These are phyloP conservation scores for Streptanthus diversifolius DNA, from an alignment of 345 rosid genomes.

Conservation along the genomic window DNA sequence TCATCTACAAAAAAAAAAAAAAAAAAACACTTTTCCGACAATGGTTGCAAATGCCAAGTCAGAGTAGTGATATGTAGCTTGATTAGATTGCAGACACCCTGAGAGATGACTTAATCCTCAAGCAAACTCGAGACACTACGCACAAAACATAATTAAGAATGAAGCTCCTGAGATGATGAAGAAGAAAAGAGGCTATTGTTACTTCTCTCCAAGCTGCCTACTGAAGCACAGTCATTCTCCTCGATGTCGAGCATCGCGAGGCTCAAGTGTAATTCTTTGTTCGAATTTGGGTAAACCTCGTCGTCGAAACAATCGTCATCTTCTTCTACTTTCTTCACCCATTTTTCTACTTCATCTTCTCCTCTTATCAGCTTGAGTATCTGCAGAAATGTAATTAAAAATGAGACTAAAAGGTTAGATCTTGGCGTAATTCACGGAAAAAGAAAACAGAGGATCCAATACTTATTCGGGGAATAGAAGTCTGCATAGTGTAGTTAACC, in stretches of 20 bases:
- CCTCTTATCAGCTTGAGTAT: constrained; percentile 59
- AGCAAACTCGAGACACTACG: background rate
- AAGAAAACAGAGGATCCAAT: constrained; percentile 11
- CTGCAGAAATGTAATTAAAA: constrained; percentile 36
- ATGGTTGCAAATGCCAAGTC: constrained; percentile 16
- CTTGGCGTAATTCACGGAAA: background rate
- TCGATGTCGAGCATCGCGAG: constrained; percentile 71
- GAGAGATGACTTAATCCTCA: background rate
- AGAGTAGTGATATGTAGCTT: background rate
- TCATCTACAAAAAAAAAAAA: background rate
- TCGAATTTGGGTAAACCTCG: constrained; percentile 75
- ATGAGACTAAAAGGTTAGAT: background rate
- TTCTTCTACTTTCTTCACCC: constrained; percentile 34
- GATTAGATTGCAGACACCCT: background rate
- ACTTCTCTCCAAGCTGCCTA: constrained; percentile 58
- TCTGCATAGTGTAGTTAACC: constrained; percentile 37
- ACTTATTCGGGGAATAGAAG: background rate
- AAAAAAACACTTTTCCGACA: background rate
- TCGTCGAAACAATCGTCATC: constrained; percentile 55
- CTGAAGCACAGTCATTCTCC: constrained; percentile 56
- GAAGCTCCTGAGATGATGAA: constrained; percentile 58
- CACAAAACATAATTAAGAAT: constrained; percentile 36
- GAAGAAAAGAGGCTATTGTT: constrained; percentile 34
- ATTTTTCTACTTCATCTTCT: constrained; percentile 38
- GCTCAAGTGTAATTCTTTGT: constrained; percentile 54